Evolutionary conservation across 1,139 yeast genomes (phyloP), one percentile per base, ranked within the genome.

Genomic region (Geotrichum cucujoidarum): DNA sequence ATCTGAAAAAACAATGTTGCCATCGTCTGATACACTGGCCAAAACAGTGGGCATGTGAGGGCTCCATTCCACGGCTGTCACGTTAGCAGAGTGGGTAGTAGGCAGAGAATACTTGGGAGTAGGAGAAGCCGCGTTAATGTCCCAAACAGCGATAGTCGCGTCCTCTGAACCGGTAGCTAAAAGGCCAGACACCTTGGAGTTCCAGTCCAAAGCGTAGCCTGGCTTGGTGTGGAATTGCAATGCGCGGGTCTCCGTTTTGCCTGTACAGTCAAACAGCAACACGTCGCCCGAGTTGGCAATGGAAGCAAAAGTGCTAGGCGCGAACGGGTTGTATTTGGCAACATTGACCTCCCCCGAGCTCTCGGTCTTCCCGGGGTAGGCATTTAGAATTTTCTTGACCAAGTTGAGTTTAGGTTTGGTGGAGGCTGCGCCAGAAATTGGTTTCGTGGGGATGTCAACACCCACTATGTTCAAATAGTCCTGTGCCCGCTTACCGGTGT

Each of bases 261-360:
- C n/a, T n/a, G n/a, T n/a, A n/a, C n/a, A n/a, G 52, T 33, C 60
- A 70, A 54, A 76, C 70, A 55, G 81, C 76, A 64, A 84, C 87
- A 84, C 78, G 43, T 76, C 78, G 21, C 98, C 97, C 3, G 67
- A 66, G 1, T 90, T 95, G 54, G 84, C 80, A 56, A 89, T 82
- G 0, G 95, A 80, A 2, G 95, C 92, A 13, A 88, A 75, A 0
- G 79, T 64, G 38, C 71, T 74, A 3, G 85, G 73, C 56, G 82
- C 75, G 56, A 80, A 83, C 0, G 96, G 95, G 77, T 83, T 79
- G 60, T 78, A 81, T 39, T 96, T 76, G 3, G 95, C 95, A 55
- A 90, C 74, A 60, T 89, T 88, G 49, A 90, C 79, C 48, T 63
- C 67, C 7, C 64, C 60, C 33, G 21, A 35, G 2, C 11, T 35